Conservation (phyloP, 768 basidiomycete genomes). For the Phallus indusiatus region DNA sequence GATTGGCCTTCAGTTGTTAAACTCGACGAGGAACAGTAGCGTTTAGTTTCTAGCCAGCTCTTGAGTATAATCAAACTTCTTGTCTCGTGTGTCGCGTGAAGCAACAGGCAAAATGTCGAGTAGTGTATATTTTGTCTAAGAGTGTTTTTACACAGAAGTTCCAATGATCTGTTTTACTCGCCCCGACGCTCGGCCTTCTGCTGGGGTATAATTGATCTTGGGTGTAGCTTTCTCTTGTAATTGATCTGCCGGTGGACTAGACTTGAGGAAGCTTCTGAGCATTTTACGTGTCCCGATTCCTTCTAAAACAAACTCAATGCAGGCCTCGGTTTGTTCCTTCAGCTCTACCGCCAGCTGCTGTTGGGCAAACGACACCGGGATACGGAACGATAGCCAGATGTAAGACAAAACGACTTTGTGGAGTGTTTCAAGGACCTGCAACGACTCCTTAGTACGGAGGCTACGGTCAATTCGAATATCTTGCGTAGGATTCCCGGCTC, state of each 20-base stretch:
- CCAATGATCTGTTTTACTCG: not conserved
- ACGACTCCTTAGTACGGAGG: conserved; percentile 8
- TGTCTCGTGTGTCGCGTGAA: no score
- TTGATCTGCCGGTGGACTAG: not conserved
- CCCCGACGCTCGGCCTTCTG: not conserved
- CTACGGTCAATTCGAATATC: not conserved
- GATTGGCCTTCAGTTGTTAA: no score
- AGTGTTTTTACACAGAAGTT: not conserved
- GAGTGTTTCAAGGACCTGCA: conserved; percentile 48
- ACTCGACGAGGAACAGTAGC: no score
- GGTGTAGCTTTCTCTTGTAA: not conserved
- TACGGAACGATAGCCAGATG: conserved; percentile 74
- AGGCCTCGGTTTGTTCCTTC: conserved; percentile 55
- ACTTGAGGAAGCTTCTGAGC: not conserved
- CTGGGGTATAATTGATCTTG: not conserved
- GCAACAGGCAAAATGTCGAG: not conserved
- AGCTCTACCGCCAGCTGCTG: conserved; percentile 37
- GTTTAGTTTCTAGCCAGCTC: no score
- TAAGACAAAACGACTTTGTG: conserved; percentile 75
- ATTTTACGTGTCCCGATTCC: conserved; percentile 19
- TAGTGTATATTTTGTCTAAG: not conserved
- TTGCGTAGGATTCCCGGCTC: not conserved
- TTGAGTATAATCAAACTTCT: no score
- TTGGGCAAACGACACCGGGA: conserved; percentile 58
- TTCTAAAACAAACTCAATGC: conserved; percentile 54